A percentile compares a stretch with the other conserved stretches of the same genome.
Conservation (phyloP, 495 filamentous ascomycete genomes). For the Penicillium antarcticum region DNA sequence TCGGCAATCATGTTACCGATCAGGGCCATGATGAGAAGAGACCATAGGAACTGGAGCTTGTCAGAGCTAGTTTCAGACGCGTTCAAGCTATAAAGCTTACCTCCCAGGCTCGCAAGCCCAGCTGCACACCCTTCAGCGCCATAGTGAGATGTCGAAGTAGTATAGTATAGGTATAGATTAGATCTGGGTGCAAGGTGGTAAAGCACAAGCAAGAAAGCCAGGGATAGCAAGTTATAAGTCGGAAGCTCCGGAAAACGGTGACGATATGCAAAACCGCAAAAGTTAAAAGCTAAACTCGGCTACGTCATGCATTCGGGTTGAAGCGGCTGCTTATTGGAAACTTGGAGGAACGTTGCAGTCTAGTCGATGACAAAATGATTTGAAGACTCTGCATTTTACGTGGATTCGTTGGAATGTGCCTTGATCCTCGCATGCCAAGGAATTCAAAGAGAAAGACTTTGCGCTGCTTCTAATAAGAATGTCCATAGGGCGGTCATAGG, state of each 20-base stretch:
- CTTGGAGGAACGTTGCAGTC: not conserved
- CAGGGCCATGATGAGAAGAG: constrained; percentile 64
- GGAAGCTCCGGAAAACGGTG: constrained; percentile 30
- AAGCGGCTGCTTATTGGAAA: constrained; percentile 9
- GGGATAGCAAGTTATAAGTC: constrained; percentile 25
- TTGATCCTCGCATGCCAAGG: too few relatives aligned
- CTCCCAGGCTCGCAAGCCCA: constrained; percentile 40
- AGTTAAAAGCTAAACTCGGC: constrained; percentile 7
- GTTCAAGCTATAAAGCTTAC: constrained; percentile 17
- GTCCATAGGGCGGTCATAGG: too few relatives aligned
- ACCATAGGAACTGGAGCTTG: constrained; percentile 54
- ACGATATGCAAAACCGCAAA: constrained; percentile 26
- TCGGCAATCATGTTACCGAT: constrained; percentile 65
- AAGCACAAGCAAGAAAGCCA: not conserved
- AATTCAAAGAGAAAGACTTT: too few relatives aligned
- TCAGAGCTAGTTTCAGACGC: not conserved
- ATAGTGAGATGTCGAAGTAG: constrained; percentile 17
- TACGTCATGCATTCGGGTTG: constrained; percentile 38
- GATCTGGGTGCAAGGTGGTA: not conserved
- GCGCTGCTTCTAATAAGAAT: too few relatives aligned
- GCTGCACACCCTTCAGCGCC: constrained; percentile 26
- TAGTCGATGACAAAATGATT: constrained; percentile 20
- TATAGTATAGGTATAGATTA: not conserved
- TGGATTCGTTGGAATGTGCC: too few relatives aligned
- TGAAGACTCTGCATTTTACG: too few relatives aligned